These are phyloP conservation scores for Mortierella hygrophila DNA, from an alignment of 192 early-diverging fungal genomes.

Conservation along the genomic window DNA sequence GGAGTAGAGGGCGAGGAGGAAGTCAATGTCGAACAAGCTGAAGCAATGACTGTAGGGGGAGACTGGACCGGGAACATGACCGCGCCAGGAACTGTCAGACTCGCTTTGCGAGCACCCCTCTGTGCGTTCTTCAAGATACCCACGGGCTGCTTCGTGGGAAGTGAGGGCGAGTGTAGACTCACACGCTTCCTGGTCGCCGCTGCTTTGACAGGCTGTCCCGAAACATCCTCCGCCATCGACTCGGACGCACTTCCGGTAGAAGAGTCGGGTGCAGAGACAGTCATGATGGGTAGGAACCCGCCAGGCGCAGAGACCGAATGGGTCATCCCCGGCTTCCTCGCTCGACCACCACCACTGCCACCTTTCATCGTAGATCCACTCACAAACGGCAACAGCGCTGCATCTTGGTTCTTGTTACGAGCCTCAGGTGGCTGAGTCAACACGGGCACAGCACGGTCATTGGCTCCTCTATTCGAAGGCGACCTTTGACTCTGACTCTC, in stretches of 20 bases:
- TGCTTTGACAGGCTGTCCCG: neutral
- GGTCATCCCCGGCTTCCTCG: slow-evolving; percentile 20
- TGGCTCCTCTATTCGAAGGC: slow-evolving; percentile 5
- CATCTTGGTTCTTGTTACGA: neutral
- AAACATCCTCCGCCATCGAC: neutral
- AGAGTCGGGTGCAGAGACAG: slow-evolving; percentile 1
- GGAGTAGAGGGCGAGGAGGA: neutral
- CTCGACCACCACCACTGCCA: neutral
- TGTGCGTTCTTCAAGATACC: slow-evolving; percentile 43
- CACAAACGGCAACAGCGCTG: neutral
- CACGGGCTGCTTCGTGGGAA: slow-evolving; percentile 38
- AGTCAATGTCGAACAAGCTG: neutral
- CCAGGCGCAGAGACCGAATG: slow-evolving; percentile 33
- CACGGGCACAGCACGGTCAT: slow-evolving; percentile 8
- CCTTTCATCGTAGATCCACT: neutral
- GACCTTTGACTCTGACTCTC: slow-evolving; percentile 15
- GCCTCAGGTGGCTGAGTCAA: slow-evolving; percentile 15
- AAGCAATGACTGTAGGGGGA: neutral
- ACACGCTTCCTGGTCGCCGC: slow-evolving; percentile 25
- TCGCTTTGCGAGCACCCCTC: slow-evolving; percentile 15
- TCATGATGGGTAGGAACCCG: slow-evolving; percentile 20
- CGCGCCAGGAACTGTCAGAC: slow-evolving; percentile 28
- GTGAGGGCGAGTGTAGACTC: slow-evolving; percentile 18
- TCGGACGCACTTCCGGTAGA: neutral
- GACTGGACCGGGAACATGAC: slow-evolving; percentile 38